phyloP scores from a whole-genome alignment of 139 green algal species.

The Chlamydomonas schloesseri region DNA sequence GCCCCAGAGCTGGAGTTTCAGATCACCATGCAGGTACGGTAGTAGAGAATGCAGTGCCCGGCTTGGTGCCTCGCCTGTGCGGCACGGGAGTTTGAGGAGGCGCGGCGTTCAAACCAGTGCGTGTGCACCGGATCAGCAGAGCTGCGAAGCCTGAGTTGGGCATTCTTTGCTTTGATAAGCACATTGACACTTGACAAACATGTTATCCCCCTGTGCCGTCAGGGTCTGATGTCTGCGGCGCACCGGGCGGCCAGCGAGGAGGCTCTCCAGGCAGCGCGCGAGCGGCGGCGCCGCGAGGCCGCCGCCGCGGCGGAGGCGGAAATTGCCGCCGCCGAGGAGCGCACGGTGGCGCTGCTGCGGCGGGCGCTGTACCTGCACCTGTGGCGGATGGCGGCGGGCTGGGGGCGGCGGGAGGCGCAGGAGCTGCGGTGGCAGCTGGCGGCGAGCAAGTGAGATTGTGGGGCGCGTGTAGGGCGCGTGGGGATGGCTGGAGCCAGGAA shows the following conservation, averaged over 20 bases:
- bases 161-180: too few relatives aligned
- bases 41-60: too few relatives aligned
- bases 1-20: conserved; percentile 20
- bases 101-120: too few relatives aligned
- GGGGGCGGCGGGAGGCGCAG: not conserved
- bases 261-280: not conserved
- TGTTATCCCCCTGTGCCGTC: not conserved
- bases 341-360: conserved; percentile 1
- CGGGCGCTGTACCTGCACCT: conserved; percentile 10
- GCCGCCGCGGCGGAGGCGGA: conserved; percentile 12
- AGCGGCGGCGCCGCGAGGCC: conserved; percentile 9
- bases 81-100: too few relatives aligned
- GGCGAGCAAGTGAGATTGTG: not conserved
- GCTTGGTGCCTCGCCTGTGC: too few relatives aligned
- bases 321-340: not conserved
- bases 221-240: conserved; percentile 11
- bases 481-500: too few relatives aligned
- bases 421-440: not conserved
- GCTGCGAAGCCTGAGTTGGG: too few relatives aligned
- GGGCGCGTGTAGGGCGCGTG: too few relatives aligned
- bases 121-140: too few relatives aligned
- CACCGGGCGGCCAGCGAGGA: not conserved
- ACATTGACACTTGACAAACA: too few relatives aligned
- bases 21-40: conserved; percentile 7
- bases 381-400: not conserved